Evolutionary conservation across 192 early-diverging fungal genomes (phyloP).

Genomic region (Backusella psychrophila): DNA sequence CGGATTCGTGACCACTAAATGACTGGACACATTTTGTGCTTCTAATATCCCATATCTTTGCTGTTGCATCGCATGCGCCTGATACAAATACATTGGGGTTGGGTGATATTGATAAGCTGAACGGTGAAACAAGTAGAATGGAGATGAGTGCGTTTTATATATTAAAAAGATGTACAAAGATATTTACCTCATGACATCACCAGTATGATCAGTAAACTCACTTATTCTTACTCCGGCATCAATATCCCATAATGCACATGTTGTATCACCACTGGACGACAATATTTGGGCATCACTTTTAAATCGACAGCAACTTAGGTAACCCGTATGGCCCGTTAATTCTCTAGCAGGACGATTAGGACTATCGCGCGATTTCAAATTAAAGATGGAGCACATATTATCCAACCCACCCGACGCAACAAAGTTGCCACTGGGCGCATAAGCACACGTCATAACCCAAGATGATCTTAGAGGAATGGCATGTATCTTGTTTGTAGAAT

Average conservation of each 20-base stretch:
- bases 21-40: constrained; percentile 96
- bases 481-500: constrained; percentile 98
- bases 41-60: constrained; percentile 99
- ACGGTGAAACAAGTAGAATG: not conserved
- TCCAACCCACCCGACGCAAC: constrained; percentile 99
- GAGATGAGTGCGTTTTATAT: not conserved
- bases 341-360: constrained; percentile 93
- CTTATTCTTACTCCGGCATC: constrained; percentile 94
- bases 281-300: constrained; percentile 96
- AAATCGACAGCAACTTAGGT: constrained; percentile 97
- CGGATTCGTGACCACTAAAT: constrained; percentile 97
- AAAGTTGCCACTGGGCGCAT: constrained; percentile 95
- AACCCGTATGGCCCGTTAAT: constrained; percentile 92
- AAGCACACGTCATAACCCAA: constrained; percentile 99
- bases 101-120: constrained; percentile 82
- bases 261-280: constrained; percentile 96
- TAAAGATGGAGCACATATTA: constrained; percentile 98
- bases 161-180: not conserved
- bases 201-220: constrained; percentile 98
- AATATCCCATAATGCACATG: constrained; percentile 99
- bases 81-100: constrained; percentile 97
- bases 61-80: constrained; percentile 97
- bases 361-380: constrained; percentile 89
- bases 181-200: constrained; percentile 92
- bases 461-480: constrained; percentile 97